These are phyloP conservation scores for Phaeodactylum tricornutum DNA, from an alignment of 108 stramenopile genomes.

Conservation along the genomic window DNA sequence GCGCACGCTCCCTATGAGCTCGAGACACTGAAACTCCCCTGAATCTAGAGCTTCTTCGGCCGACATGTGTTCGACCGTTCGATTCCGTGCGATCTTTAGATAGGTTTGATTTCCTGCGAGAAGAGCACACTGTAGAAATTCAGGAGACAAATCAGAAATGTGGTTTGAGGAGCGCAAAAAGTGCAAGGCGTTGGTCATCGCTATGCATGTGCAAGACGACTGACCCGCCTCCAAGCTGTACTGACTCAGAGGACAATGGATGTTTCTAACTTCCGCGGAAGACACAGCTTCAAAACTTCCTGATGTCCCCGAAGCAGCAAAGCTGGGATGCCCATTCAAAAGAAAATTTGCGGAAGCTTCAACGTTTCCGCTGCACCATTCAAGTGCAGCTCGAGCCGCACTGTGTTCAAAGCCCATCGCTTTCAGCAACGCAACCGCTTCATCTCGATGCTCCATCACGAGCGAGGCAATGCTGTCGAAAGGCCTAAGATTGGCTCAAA, in stretches of 20 bases:
- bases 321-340: slow-evolving; percentile 7
- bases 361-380: slow-evolving; percentile 29
- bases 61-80: slow-evolving; percentile 50
- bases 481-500: no score
- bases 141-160: slow-evolving; percentile 8
- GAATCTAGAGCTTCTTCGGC: slow-evolving; percentile 56
- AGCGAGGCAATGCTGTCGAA: no score
- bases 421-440: slow-evolving; percentile 16
- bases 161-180: slow-evolving; percentile 13
- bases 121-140: slow-evolving; percentile 33
- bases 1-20: slow-evolving; percentile 25
- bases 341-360: slow-evolving; percentile 47
- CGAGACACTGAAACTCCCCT: slow-evolving; percentile 1
- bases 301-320: slow-evolving; percentile 1
- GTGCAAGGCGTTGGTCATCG: slow-evolving; percentile 43
- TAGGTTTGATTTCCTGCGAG: slow-evolving; percentile 37
- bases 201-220: slow-evolving; percentile 75
- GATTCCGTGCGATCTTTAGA: slow-evolving; percentile 4
- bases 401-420: slow-evolving; percentile 53
- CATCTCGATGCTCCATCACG: no score
- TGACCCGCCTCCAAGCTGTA: slow-evolving; percentile 45
- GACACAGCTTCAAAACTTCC: background rate
- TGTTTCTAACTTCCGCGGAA: background rate
- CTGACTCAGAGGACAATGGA: slow-evolving; percentile 41
- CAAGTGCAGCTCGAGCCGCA: slow-evolving; percentile 29